Percentiles rank a stretch among this genome's conserved stretches.
Evolutionary conservation across 345 rosid species (phyloP).

Genomic region (Clausena lansium): DNA sequence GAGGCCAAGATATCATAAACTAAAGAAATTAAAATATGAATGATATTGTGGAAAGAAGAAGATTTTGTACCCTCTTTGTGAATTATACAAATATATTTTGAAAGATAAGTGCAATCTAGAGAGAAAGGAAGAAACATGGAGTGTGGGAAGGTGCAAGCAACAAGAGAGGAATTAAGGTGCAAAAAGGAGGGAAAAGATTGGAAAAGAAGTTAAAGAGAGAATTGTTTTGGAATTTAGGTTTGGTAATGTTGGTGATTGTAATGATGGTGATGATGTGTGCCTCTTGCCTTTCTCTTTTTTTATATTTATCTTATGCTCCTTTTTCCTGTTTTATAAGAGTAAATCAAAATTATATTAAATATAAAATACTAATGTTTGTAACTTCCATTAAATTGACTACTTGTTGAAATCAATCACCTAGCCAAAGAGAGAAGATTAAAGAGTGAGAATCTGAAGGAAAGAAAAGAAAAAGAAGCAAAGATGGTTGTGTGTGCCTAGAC

Average conservation of each 20-base stretch:
- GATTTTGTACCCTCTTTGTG: no score
- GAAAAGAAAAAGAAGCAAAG: not conserved
- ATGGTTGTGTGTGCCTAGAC: not conserved
- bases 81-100: not conserved
- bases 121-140: slow-evolving; percentile 12
- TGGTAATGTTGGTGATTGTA: slow-evolving; percentile 38
- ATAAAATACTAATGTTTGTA: no score
- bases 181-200: slow-evolving; percentile 32
- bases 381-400: no score
- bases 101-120: slow-evolving; percentile 9
- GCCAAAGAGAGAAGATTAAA: not conserved
- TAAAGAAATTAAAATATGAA: not conserved
- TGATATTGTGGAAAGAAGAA: slow-evolving; percentile 12
- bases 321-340: not conserved
- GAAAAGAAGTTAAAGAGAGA: slow-evolving; percentile 28
- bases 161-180: slow-evolving; percentile 6
- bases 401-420: no score
- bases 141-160: slow-evolving; percentile 21
- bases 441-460: not conserved
- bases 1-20: slow-evolving; percentile 15
- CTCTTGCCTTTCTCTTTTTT: slow-evolving; percentile 3
- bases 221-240: slow-evolving; percentile 29
- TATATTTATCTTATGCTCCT: not conserved
- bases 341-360: not conserved
- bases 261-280: slow-evolving; percentile 32